A percentile compares a stretch with the other conserved stretches of the same genome.
Conservation (phyloP, 768 basidiomycete genomes). For the Termitomyces sp. region DNA sequence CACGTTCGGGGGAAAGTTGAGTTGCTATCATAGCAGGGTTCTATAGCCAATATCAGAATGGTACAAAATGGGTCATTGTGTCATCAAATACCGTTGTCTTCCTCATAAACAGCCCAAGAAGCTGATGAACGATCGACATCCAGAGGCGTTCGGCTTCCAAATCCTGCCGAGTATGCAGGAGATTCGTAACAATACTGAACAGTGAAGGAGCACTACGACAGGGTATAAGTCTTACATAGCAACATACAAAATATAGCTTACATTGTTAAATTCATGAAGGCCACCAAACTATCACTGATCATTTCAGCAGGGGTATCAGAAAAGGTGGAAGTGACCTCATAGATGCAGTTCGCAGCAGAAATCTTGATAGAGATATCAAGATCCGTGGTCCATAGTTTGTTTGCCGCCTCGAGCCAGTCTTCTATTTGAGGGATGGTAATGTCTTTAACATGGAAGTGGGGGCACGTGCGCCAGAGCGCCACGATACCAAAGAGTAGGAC, state of each 20-base stretch:
- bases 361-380: conserved; percentile 65
- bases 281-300: conserved; percentile 23
- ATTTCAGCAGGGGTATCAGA: conserved; percentile 38
- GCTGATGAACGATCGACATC: conserved; percentile 58
- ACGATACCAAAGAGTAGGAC: conserved; percentile 67
- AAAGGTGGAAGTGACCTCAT: conserved; percentile 38
- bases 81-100: conserved; percentile 39
- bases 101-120: conserved; percentile 52
- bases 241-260: conserved; percentile 22
- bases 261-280: conserved; percentile 46
- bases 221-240: not conserved
- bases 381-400: conserved; percentile 60
- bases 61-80: not conserved
- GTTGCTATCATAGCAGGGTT: conserved; percentile 38
- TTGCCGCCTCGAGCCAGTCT: conserved; percentile 42
- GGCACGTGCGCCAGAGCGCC: conserved; percentile 60
- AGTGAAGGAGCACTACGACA: conserved; percentile 36
- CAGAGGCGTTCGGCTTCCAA: conserved; percentile 64
- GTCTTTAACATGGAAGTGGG: conserved; percentile 49
- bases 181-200: conserved; percentile 50
- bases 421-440: conserved; percentile 36
- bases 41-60: conserved; percentile 1
- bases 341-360: conserved; percentile 48
- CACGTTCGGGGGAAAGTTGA: conserved; percentile 47
- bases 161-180: conserved; percentile 58